phyloP scores from a whole-genome alignment of 345 rosid genomes.

The Salix exigua region DNA sequence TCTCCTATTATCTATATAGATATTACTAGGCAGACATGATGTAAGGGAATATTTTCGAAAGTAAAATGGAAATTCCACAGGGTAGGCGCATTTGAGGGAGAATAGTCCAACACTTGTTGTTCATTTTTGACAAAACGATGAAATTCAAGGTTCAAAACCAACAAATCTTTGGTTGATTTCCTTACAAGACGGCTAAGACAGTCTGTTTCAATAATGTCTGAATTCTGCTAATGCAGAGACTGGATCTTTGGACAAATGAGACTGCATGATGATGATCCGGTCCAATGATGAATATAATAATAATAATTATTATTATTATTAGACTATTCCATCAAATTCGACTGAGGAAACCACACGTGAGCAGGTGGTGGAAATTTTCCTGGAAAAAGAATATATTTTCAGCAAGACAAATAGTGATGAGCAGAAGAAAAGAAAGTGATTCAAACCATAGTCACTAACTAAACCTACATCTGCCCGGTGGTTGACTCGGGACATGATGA shows the following conservation, averaged over 20 bases:
- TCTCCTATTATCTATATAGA: no score
- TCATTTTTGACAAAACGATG: background rate
- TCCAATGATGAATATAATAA: background rate
- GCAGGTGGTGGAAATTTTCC: background rate
- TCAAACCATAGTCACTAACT: no score
- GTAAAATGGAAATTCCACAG: no score
- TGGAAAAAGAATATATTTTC: no score
- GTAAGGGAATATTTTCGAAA: no score
- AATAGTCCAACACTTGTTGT: background rate
- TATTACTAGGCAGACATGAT: no score
- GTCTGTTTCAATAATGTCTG: background rate
- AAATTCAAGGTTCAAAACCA: background rate
- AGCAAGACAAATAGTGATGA: no score
- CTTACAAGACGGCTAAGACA: background rate
- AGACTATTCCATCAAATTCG: background rate
- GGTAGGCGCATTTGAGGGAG: background rate
- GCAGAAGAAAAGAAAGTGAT: no score
- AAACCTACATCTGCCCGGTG: no score
- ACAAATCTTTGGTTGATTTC: background rate
- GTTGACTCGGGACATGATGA: no score
- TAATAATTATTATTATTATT: no score
- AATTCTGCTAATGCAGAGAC: background rate
- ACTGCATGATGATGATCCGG: background rate
- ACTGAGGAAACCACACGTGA: background rate
- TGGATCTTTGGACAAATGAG: background rate